Percentiles rank a stretch among this genome's conserved stretches.
These are phyloP conservation scores for Umbelopsis ramanniana DNA, from an alignment of 192 early-diverging fungal genomes.

Conservation along the genomic window DNA sequence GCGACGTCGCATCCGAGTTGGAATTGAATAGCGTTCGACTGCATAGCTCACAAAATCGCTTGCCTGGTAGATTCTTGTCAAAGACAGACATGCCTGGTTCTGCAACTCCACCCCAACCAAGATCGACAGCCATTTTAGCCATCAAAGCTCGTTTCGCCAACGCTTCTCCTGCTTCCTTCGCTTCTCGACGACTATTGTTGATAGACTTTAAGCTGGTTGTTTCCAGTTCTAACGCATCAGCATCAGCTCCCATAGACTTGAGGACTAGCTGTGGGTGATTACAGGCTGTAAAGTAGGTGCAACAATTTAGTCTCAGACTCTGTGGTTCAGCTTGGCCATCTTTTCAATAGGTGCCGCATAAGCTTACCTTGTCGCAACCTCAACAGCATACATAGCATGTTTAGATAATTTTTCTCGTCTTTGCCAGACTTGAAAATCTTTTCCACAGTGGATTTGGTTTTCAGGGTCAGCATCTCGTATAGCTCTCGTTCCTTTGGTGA, in stretches of 20 bases:
- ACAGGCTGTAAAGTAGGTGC: conserved; percentile 24
- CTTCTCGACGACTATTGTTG: conserved; percentile 11
- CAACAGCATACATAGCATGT: conserved; percentile 46
- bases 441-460: conserved; percentile 34
- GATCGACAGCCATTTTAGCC: conserved; percentile 26
- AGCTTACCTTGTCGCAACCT: conserved; percentile 44
- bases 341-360: no score
- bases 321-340: not conserved
- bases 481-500: conserved; percentile 59
- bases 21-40: not conserved
- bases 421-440: conserved; percentile 31
- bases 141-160: conserved; percentile 21
- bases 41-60: conserved; percentile 33
- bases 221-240: conserved; percentile 30
- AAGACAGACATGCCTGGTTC: conserved; percentile 25
- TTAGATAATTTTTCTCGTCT: conserved; percentile 40
- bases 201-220: conserved; percentile 14
- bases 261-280: conserved; percentile 44
- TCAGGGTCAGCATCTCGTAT: conserved; percentile 57
- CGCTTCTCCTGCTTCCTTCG: conserved; percentile 4
- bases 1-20: not conserved
- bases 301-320: not conserved
- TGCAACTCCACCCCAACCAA: conserved; percentile 30
- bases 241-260: conserved; percentile 37
- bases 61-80: conserved; percentile 9